phyloP scores from a whole-genome alignment of 164 flowering plant species.

The Nymphaea colorata region DNA sequence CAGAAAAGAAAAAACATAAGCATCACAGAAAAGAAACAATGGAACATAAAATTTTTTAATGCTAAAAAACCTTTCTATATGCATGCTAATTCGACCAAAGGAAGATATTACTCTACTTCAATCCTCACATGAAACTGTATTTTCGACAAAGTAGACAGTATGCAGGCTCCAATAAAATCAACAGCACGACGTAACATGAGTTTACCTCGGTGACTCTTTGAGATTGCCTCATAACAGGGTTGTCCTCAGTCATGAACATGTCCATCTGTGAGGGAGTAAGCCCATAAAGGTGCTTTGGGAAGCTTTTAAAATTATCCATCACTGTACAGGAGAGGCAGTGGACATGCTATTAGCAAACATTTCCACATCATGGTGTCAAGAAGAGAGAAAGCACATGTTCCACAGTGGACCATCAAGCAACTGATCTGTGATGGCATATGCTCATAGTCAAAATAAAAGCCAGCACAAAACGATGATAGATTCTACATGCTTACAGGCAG shows the following conservation, averaged over 20 bases:
- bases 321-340: slow-evolving; percentile 30
- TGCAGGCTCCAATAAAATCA: background rate
- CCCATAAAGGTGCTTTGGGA: slow-evolving; percentile 61
- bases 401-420: background rate
- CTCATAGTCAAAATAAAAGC: background rate
- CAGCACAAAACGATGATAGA: background rate
- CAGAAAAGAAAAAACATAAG: too few species aligned
- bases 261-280: slow-evolving; percentile 76
- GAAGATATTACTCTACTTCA: background rate
- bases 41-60: background rate
- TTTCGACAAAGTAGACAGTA: too few species aligned
- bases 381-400: background rate
- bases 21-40: background rate
- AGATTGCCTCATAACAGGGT: slow-evolving; percentile 50
- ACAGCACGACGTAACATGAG: background rate
- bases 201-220: slow-evolving; percentile 65
- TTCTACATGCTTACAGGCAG: too few species aligned
- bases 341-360: background rate
- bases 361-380: background rate
- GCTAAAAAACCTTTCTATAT: background rate
- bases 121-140: too few species aligned
- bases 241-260: slow-evolving; percentile 90
- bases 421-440: background rate
- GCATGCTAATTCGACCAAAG: background rate
- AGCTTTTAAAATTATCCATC: slow-evolving; percentile 77